Conservation (phyloP, 2,329 filamentous ascomycete species). For the Xylaria sp. region DNA sequence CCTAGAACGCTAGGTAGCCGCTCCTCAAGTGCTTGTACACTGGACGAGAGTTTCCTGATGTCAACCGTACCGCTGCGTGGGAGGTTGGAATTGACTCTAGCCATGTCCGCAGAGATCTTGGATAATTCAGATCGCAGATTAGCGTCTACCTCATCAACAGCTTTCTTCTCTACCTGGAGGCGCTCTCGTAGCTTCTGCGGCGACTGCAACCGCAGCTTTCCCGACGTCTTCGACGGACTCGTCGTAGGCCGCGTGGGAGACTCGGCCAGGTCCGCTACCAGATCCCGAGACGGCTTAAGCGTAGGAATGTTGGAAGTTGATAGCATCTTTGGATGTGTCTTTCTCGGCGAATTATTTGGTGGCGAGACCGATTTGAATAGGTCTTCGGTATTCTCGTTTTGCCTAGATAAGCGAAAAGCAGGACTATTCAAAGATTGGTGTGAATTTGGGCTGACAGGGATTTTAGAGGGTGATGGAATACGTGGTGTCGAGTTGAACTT, state of each 20-base stretch:
- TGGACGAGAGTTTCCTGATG: constrained; percentile 62
- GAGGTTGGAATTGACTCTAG: constrained; percentile 60
- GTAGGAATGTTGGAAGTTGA: constrained; percentile 67
- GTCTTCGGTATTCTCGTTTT: constrained; percentile 60
- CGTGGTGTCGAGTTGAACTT: constrained; percentile 67
- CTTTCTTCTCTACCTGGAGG: constrained; percentile 81
- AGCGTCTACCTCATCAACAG: constrained; percentile 75
- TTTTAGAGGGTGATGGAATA: constrained; percentile 59
- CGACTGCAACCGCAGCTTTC: constrained; percentile 75
- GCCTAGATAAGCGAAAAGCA: constrained; percentile 52
- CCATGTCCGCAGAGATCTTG: constrained; percentile 84
- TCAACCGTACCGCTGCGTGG: constrained; percentile 55
- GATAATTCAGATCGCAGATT: constrained; percentile 79
- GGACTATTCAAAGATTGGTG: constrained; percentile 51
- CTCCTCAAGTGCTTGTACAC: constrained; percentile 74
- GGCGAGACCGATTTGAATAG: constrained; percentile 39
- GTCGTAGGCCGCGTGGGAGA: constrained; percentile 48
- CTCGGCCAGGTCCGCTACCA: constrained; percentile 44
- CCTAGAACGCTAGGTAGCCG: constrained; percentile 69
- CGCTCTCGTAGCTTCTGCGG: constrained; percentile 85
- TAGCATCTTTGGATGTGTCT: constrained; percentile 60
- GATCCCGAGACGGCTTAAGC: constrained; percentile 56
- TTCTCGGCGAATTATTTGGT: constrained; percentile 40
- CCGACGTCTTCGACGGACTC: constrained; percentile 55
- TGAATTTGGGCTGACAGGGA: constrained; percentile 62